Conservation (phyloP, 202 grass and related monocot genomes). For the Zizania palustris region DNA sequence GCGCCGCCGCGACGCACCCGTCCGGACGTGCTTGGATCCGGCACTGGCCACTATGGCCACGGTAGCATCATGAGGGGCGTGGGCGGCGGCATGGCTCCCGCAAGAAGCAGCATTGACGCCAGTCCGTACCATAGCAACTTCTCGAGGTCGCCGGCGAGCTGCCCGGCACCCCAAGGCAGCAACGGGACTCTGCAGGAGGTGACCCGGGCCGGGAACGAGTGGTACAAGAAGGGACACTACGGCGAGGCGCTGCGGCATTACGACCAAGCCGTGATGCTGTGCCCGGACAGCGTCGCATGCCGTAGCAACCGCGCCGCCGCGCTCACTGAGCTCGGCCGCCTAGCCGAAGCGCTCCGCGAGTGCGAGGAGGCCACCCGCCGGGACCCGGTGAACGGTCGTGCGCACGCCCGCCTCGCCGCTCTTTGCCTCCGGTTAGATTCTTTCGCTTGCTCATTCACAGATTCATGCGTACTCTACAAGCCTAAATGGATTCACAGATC, state of each 20-base stretch:
- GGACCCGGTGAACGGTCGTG: constrained; percentile 66
- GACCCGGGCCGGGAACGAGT: constrained; percentile 72
- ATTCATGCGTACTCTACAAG: neutral
- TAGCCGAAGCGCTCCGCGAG: constrained; percentile 61
- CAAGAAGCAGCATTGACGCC: constrained; percentile 44
- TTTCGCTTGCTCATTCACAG: neutral
- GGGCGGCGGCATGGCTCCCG: constrained; percentile 2
- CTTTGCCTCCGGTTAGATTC: constrained; percentile 70
- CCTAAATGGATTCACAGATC: constrained; percentile 34
- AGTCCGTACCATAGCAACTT: neutral
- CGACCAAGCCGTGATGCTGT: constrained; percentile 65
- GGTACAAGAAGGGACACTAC: constrained; percentile 66
- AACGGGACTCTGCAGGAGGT: constrained; percentile 56
- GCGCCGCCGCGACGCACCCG: constrained; percentile 48
- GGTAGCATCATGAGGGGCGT: constrained; percentile 81
- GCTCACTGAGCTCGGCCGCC: constrained; percentile 63
- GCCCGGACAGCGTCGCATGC: constrained; percentile 73
- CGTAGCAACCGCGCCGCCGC: constrained; percentile 80
- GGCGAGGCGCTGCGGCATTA: constrained; percentile 75
- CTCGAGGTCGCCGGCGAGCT: constrained; percentile 40
- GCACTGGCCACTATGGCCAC: constrained; percentile 79
- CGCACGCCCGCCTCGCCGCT: constrained; percentile 58
- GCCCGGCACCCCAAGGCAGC: constrained; percentile 19
- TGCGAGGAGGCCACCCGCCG: constrained; percentile 73
- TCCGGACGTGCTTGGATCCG: constrained; percentile 74